Evolutionary conservation across 345 rosid genomes (phyloP).

Genomic region (Acer campestre): DNA sequence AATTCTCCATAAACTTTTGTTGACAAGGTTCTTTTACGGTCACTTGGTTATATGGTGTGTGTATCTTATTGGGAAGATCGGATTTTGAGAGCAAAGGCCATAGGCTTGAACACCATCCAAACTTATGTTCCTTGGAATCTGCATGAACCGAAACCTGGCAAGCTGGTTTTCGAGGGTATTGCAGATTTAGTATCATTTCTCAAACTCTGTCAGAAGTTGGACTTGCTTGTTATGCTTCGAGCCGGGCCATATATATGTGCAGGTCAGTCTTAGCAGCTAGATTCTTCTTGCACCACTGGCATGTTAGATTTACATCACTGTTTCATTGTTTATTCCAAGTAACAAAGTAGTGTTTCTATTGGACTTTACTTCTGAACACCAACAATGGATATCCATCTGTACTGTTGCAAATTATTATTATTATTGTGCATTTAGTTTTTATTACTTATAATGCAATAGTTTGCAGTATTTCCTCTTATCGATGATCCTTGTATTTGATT

Average conservation of each 20-base stretch:
- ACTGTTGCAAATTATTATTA: no score
- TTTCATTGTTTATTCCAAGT: background rate
- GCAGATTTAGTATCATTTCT: conserved; percentile 52
- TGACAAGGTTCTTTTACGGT: no score
- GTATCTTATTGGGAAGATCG: no score
- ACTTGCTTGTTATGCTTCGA: conserved; percentile 87
- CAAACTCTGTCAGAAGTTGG: conserved; percentile 76
- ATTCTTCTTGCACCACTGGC: background rate
- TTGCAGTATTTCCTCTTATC: no score
- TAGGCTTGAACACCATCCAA: conserved; percentile 93
- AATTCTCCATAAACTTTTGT: no score
- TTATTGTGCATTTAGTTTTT: no score
- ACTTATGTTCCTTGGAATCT: conserved; percentile 94
- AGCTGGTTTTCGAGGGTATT: conserved; percentile 72
- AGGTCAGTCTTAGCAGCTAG: conserved; percentile 45
- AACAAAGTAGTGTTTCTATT: background rate
- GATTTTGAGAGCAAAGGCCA: conserved; percentile 80
- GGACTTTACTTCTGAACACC: no score
- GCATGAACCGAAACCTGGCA: conserved; percentile 85
- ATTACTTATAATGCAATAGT: no score
- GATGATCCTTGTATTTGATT: no score
- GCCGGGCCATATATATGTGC: conserved; percentile 91
- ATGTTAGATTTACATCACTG: background rate
- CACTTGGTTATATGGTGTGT: background rate
- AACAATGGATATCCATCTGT: no score